These are phyloP conservation scores for Leishmania guyanensis DNA, from an alignment of 208 protist genomes.

Conservation along the genomic window DNA sequence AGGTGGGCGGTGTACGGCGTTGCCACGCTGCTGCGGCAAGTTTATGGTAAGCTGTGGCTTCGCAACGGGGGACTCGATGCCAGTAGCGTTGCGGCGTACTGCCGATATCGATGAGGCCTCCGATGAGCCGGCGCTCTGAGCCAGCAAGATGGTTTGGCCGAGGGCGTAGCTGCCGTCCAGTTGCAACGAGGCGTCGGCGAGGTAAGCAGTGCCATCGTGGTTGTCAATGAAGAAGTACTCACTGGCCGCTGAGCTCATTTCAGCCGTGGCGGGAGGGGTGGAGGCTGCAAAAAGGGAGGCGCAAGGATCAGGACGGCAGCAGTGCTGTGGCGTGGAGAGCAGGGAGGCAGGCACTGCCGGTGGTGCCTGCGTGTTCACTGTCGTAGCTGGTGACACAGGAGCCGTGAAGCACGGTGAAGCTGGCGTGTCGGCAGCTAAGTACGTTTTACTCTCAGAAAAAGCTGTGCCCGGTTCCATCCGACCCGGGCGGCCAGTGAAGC, in stretches of 20 bases:
- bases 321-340: constrained; percentile 8
- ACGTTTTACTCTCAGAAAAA: not conserved
- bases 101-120: constrained; percentile 6
- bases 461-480: not conserved
- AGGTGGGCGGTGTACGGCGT: constrained; percentile 16
- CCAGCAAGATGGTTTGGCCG: constrained; percentile 55
- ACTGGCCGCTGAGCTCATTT: constrained; percentile 4
- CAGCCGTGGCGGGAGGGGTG: not conserved
- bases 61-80: constrained; percentile 17
- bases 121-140: constrained; percentile 24
- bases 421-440: not conserved
- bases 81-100: not conserved
- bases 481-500: not conserved
- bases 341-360: not conserved
- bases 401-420: not conserved
- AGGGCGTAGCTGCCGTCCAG: constrained; percentile 51
- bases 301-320: not conserved
- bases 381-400: constrained; percentile 9
- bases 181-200: constrained; percentile 44
- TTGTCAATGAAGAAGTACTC: constrained; percentile 65
- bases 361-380: constrained; percentile 11
- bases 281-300: not conserved
- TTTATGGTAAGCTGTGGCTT: constrained; percentile 18
- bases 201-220: constrained; percentile 59
- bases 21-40: constrained; percentile 12